Conservation (phyloP, 176 grass and related monocot genomes). For the Avena atlantica region DNA sequence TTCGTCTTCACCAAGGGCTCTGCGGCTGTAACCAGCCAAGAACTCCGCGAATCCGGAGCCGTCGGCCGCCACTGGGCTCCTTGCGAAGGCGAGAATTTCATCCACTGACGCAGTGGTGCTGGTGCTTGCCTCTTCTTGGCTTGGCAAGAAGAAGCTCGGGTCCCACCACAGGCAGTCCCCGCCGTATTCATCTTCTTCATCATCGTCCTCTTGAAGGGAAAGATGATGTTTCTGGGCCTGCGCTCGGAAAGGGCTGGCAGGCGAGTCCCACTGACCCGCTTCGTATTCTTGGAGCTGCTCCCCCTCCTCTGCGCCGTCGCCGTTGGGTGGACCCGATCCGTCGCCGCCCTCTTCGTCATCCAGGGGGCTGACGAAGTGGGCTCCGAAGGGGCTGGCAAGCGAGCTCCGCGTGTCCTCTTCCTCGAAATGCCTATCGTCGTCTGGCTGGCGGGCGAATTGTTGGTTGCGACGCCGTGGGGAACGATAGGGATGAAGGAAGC, state of each 20-base stretch:
- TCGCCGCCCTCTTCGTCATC: slow-evolving; percentile 12
- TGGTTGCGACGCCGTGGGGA: not conserved
- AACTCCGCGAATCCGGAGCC: slow-evolving; percentile 26
- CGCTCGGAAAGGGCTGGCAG: slow-evolving; percentile 4
- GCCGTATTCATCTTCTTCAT: not conserved
- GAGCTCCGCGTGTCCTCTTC: not conserved
- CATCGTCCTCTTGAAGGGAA: not conserved
- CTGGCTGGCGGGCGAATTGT: not conserved
- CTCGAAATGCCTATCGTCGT: not conserved
- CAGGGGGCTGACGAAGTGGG: not conserved
- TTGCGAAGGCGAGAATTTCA: slow-evolving; percentile 43
- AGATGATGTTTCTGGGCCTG: not conserved
- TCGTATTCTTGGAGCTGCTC: not conserved
- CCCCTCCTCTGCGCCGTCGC: not conserved
- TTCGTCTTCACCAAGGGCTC: slow-evolving; percentile 1
- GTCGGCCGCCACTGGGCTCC: not conserved
- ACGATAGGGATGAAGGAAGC: slow-evolving; percentile 1
- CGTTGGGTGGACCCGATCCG: not conserved
- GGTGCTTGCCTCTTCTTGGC: slow-evolving; percentile 22
- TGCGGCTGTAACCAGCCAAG: not conserved
- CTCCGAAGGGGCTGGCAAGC: not conserved
- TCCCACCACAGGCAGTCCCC: slow-evolving; percentile 34
- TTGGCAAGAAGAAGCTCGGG: slow-evolving; percentile 34
- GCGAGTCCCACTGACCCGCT: slow-evolving; percentile 31
- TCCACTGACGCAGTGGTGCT: slow-evolving; percentile 39